Base-by-base conservation (phyloP, 1,284 basidiomycete genomes). In the Termitomyces sp. region DNA sequence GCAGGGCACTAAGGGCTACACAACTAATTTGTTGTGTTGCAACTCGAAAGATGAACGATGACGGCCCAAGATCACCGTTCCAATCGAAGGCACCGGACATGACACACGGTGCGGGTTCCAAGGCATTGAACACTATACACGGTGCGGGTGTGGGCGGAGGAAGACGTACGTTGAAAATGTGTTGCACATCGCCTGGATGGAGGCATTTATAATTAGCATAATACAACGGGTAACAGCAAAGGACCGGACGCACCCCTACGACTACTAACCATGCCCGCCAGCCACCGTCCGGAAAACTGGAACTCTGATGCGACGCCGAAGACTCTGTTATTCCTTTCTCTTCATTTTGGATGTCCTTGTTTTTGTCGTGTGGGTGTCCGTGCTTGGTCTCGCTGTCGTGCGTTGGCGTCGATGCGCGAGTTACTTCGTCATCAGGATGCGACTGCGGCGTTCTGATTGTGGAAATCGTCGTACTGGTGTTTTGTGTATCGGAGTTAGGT, bases 221-320 rank as follows among this genome's bases (percentile, higher is more conserved):
- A 45, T 34, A 30, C 15, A 39, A 58, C 56, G 24, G 15, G 13
- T 3, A 19, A 34, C 19, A 19, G 15, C 46, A 39, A 42, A 49
- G 39, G 42, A 36, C 43, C 9, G 15, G 15, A 69, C 76, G 54
- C 56, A 80, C 79, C 57, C 78, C 76, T 58, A 74, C 49, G 13
- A 80, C 71, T 30, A 81, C 72, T 5, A 76, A 64, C 81, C 81
- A 83, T 1, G 81, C 81, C 58, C 72, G 71, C 40, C 74, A 61
- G 1, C 81, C 81, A 28, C 80, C 81, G 62, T 83, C 81, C 5
- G 78, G 78, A 57, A 67, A 73, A 38, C 69, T 67, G 6, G 52
- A 34, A 9, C 55, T 50, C 5, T 38, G 44, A 24, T 58, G 59
- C 10, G 57, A 42, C 2, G 50, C 51, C 15, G 40, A 44, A 7